phyloP scores from a whole-genome alignment of 2,329 filamentous ascomycete species.

The Bipolaris sorokiniana region DNA sequence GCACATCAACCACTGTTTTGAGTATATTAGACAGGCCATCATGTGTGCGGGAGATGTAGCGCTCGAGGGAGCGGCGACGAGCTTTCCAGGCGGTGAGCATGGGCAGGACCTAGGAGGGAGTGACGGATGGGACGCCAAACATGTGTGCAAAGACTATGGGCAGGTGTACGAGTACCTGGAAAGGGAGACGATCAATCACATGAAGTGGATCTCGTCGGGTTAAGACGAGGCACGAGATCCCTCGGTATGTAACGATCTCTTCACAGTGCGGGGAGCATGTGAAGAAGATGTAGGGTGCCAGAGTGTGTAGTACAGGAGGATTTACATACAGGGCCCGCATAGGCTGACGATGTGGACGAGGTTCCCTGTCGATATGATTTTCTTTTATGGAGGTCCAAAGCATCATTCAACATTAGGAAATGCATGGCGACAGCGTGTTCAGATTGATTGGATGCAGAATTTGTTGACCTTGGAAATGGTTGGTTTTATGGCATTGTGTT shows the following conservation, averaged over 20 bases:
- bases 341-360: neutral
- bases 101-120: slow-evolving; percentile 42
- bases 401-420: no score
- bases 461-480: no score
- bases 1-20: slow-evolving; percentile 47
- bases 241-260: neutral
- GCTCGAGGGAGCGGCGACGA: slow-evolving; percentile 42
- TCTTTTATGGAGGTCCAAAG: no score
- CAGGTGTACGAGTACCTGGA: slow-evolving; percentile 42
- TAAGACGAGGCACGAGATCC: neutral
- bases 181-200: slow-evolving; percentile 33
- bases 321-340: neutral
- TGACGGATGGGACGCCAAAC: slow-evolving; percentile 44
- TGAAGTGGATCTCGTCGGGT: slow-evolving; percentile 39
- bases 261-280: neutral
- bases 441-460: no score
- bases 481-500: no score
- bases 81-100: slow-evolving; percentile 32
- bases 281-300: neutral
- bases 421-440: no score
- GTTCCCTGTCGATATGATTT: no score
- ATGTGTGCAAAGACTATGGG: slow-evolving; percentile 43
- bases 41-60: slow-evolving; percentile 46
- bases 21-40: slow-evolving; percentile 43
- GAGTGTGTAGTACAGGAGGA: neutral